phyloP scores from a whole-genome alignment of 208 protist species.

The Trypanosoma boissoni region DNA sequence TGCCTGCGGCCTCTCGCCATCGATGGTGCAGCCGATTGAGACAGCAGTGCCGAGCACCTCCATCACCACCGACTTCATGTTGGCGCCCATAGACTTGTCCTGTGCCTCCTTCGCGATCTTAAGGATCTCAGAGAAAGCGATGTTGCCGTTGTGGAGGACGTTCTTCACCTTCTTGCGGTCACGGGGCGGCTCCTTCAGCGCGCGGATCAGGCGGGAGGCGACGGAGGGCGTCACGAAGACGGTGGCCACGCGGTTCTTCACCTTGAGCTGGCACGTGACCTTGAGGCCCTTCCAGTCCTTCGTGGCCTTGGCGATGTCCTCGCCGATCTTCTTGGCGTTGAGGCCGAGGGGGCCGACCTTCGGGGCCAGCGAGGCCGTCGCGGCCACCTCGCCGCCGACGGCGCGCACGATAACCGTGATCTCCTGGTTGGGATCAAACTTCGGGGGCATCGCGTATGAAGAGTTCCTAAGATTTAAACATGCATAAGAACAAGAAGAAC shows the following conservation, averaged over 20 bases:
- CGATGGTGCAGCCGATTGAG: conserved; percentile 98
- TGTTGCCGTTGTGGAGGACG: conserved; percentile 99
- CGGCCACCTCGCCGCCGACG: conserved; percentile 97
- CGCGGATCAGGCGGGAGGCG: conserved; percentile 97
- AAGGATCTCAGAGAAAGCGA: conserved; percentile 96
- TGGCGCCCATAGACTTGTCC: conserved; percentile 93
- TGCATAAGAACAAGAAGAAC: not conserved
- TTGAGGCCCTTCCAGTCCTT: conserved; percentile 99
- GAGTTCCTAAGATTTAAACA: conserved; percentile 13
- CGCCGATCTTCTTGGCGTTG: conserved; percentile 99
- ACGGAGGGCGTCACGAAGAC: conserved; percentile 97
- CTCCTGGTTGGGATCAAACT: conserved; percentile 97
- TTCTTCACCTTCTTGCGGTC: conserved; percentile 99
- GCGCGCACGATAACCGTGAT: conserved; percentile 95
- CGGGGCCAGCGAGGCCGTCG: conserved; percentile 96
- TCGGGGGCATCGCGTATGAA: conserved; percentile 97
- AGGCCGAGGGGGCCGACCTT: conserved; percentile 99
- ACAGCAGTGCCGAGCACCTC: conserved; percentile 99
- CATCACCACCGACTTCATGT: conserved; percentile 95
- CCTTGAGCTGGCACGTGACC: conserved; percentile 97
- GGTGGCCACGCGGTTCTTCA: conserved; percentile 98
- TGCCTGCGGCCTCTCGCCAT: conserved; percentile 92
- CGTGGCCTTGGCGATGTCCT: conserved; percentile 99
- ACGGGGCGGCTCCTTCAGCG: conserved; percentile 98
- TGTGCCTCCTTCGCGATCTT: conserved; percentile 97